These are phyloP conservation scores for Ormosia emarginata DNA, from an alignment of 306 rosid species.

Conservation along the genomic window DNA sequence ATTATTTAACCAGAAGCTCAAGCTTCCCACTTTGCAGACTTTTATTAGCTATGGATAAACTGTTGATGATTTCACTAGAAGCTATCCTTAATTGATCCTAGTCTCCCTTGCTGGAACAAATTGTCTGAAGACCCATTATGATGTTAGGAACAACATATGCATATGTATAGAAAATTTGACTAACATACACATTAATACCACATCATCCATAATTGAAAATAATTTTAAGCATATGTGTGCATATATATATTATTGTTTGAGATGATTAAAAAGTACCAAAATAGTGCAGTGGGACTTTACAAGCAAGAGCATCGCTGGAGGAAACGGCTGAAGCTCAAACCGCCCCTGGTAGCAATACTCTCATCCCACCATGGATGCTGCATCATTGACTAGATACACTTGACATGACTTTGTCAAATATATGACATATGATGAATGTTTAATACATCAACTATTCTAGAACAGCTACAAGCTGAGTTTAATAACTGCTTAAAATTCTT, in stretches of 20 bases:
- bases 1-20: not conserved
- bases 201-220: not conserved
- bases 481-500: not conserved
- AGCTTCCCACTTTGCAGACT: not conserved
- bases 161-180: not conserved
- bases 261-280: not conserved
- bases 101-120: not conserved
- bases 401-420: not conserved
- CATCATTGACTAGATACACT: conserved; percentile 33
- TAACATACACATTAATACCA: not conserved
- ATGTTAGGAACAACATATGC: not conserved
- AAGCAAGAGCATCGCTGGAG: conserved; percentile 31
- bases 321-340: conserved; percentile 38
- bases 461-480: not conserved
- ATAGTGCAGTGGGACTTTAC: conserved; percentile 49
- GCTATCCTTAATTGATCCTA: not conserved
- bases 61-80: not conserved
- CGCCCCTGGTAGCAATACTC: not conserved
- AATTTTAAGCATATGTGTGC: not conserved
- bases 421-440: not conserved
- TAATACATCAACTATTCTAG: not conserved
- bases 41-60: not conserved
- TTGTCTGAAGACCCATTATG: not conserved
- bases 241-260: not conserved
- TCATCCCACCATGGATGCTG: conserved; percentile 80